Base-by-base conservation (phyloP, 1,139 yeast species). In the Trichomonascaceae sp. region DNA sequence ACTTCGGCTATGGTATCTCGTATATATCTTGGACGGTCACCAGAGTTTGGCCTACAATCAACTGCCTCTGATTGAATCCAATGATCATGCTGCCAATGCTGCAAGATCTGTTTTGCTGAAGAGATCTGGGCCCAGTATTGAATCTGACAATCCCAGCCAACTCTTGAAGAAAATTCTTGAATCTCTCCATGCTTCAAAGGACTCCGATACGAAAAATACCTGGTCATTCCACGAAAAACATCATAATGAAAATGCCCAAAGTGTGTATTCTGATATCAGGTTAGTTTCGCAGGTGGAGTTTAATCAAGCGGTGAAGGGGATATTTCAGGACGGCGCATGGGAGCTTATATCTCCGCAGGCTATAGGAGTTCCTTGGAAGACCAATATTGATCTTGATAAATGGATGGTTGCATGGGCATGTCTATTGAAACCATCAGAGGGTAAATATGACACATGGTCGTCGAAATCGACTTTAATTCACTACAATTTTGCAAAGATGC, bases 361-460 rank as follows among this genome's bases (percentile, higher is more conserved):
- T 0, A 79, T 84, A 63, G 90, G 89, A 0, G 75, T 84, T 8
- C 89, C 89, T 0, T 83, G 86, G 58, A 81, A 80, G 60, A 78
- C 83, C 18, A 84, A 84, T 66, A 70, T 84, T 57, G 87, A 84
- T 56, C 69, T 84, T 47, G 89, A 84, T 62, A 83, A 80, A 65
- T 84, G 90, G 90, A 84, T 84, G 89, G 88, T 84, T 8, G 83
- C 85, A 13, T 84, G 90, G 90, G 83, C 90, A 0, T 87, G 85
- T 9, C 67, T 84, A 36, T 69, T 84, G 17, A 81, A 87, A 1
- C 86, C 87, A 0, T 77, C 80, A 45, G 76, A 74, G 55, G 68
- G 66, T 15, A 76, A 76, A 51, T 82, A 83, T 10, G 80, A 85
- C 0, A 80, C 83, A 0, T 84, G 90, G 90, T 81, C 87, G 2